Conservation (phyloP, 2,329 filamentous ascomycete genomes). For the Berkeleyomyces basicola region DNA sequence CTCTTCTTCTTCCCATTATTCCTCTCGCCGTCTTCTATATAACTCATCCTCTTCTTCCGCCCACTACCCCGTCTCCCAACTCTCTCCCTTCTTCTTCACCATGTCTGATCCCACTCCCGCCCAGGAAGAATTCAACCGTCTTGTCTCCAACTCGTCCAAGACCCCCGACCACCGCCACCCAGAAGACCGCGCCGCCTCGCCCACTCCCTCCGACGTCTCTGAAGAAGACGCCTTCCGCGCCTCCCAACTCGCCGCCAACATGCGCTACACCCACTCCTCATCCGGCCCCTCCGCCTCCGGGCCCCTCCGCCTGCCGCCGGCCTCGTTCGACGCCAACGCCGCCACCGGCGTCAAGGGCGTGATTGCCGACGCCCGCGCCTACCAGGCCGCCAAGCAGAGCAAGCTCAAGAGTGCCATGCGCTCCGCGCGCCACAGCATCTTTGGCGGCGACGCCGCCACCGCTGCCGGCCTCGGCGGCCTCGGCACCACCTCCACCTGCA, state of each 20-base stretch:
- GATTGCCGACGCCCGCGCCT: conserved; percentile 67
- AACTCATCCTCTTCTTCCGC: not conserved
- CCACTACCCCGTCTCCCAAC: not conserved
- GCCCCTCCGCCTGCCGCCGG: conserved; percentile 43
- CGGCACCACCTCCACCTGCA: not conserved
- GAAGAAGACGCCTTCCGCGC: conserved; percentile 39
- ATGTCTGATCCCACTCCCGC: conserved; percentile 42
- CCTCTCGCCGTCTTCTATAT: conserved; percentile 3
- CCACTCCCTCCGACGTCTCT: conserved; percentile 28
- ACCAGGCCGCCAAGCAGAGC: conserved; percentile 46
- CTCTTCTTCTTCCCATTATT: not conserved
- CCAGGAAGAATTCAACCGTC: conserved; percentile 49
- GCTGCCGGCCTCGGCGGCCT: not conserved
- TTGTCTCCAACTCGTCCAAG: conserved; percentile 39
- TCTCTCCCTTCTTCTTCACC: conserved; percentile 19
- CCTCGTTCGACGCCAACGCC: conserved; percentile 47
- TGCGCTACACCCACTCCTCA: conserved; percentile 44
- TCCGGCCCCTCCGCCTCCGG: conserved; percentile 28
- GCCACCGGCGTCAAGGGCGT: conserved; percentile 76
- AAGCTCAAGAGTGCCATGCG: conserved; percentile 38
- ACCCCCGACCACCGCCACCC: conserved; percentile 29
- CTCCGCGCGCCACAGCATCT: conserved; percentile 37
- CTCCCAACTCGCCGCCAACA: conserved; percentile 42
- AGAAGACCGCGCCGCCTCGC: conserved; percentile 37
- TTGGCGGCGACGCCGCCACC: conserved; percentile 27